A percentile compares a stretch with the other conserved stretches of the same genome.
Evolutionary conservation across 306 rosid species (phyloP).

Genomic region (Lathyrus oleraceus): DNA sequence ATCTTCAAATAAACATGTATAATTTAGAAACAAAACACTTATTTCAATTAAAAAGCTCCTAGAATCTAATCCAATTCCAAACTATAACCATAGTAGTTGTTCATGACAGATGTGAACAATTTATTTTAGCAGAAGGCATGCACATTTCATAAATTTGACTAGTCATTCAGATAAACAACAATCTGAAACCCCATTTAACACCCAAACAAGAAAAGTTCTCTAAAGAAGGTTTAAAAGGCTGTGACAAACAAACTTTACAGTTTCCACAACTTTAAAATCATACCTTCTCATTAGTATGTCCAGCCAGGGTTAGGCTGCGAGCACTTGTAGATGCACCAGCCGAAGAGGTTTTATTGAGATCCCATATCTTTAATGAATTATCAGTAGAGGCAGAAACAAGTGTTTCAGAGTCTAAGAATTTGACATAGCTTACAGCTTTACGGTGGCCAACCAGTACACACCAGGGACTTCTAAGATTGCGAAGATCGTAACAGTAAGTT

Average conservation of each 20-base stretch:
- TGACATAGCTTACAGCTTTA: constrained; percentile 86
- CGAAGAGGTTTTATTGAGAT: constrained; percentile 70
- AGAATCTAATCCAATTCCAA: neutral
- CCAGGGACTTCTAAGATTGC: constrained; percentile 85
- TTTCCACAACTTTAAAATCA: constrained; percentile 21
- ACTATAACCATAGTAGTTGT: neutral
- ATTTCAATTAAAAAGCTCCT: constrained; percentile 1
- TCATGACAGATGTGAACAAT: constrained; percentile 20
- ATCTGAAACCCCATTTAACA: constrained; percentile 24
- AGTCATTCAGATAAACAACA: constrained; percentile 3
- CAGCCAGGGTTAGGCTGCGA: constrained; percentile 76
- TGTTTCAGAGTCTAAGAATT: constrained; percentile 90
- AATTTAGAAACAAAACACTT: neutral
- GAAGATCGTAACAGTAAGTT: constrained; percentile 92
- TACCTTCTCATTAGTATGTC: constrained; percentile 95
- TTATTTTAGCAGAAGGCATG: constrained; percentile 14
- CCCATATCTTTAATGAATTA: constrained; percentile 89
- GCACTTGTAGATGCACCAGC: constrained; percentile 61
- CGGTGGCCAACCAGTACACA: constrained; percentile 81
- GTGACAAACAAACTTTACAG: constrained; percentile 4
- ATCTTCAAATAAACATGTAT: neutral
- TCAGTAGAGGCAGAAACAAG: constrained; percentile 96
- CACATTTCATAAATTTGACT: constrained; percentile 23
- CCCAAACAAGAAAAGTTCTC: constrained; percentile 16
- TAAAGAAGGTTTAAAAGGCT: neutral